Conservation (phyloP, 2,329 filamentous ascomycete species). For the Cladosporium sp. region DNA sequence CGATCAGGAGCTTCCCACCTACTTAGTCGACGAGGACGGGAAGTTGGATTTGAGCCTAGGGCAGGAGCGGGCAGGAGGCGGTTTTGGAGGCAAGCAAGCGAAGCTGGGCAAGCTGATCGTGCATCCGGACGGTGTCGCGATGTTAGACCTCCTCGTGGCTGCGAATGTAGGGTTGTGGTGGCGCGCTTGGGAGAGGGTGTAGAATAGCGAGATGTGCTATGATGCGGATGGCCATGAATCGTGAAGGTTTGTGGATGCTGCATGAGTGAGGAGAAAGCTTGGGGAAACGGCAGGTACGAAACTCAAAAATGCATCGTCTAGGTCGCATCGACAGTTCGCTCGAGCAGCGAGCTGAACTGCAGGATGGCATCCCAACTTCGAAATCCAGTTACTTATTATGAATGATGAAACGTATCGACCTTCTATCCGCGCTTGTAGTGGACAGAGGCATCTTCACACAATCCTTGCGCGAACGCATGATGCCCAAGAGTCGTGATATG, state of each 20-base stretch:
- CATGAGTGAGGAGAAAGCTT: not conserved
- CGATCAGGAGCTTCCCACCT: slow-evolving; percentile 11
- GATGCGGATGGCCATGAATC: not conserved
- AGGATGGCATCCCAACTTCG: no score
- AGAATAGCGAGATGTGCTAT: no score
- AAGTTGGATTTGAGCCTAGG: slow-evolving; percentile 69
- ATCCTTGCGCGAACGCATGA: no score
- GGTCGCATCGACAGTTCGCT: no score
- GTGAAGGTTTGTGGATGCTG: not conserved
- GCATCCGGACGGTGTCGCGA: slow-evolving; percentile 83
- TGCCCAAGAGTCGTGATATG: no score
- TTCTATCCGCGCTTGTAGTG: no score
- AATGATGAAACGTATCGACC: no score
- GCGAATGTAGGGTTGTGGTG: slow-evolving; percentile 93
- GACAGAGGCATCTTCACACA: no score
- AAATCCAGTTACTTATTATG: no score
- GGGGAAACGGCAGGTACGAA: not conserved
- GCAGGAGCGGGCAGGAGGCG: slow-evolving; percentile 77
- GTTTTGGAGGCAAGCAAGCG: slow-evolving; percentile 74
- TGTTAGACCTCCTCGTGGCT: slow-evolving; percentile 87
- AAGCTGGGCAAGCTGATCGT: slow-evolving; percentile 93
- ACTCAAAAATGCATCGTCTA: no score
- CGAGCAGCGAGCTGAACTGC: no score
- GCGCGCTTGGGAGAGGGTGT: slow-evolving; percentile 63
- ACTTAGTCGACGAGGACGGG: slow-evolving; percentile 30